Evolutionary conservation across 306 rosid genomes (phyloP).

Genomic region (Carpinus fangiana): DNA sequence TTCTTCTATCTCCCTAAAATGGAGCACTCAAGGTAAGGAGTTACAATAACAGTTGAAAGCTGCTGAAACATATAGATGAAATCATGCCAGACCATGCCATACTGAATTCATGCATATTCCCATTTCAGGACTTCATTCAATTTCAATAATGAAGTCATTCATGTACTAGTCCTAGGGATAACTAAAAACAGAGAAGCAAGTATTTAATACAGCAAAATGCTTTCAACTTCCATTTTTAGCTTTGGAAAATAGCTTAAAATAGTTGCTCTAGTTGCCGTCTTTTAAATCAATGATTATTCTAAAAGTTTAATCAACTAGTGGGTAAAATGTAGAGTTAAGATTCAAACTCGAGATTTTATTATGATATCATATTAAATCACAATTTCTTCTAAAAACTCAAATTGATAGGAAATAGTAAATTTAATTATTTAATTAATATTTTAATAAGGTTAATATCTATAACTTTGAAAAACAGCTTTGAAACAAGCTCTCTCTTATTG

Average conservation of each 20-base stretch:
- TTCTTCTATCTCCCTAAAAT: constrained; percentile 95
- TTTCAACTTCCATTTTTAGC: neutral
- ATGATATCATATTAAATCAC: too few relatives aligned
- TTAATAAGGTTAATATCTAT: too few relatives aligned
- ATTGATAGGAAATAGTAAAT: too few relatives aligned
- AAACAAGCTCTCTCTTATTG: constrained; percentile 11
- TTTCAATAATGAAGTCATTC: neutral
- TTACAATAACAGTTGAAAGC: neutral
- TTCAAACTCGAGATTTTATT: too few relatives aligned
- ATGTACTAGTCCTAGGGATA: neutral
- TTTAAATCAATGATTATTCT: too few relatives aligned
- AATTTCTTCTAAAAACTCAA: too few relatives aligned
- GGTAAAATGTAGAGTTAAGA: too few relatives aligned
- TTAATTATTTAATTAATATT: too few relatives aligned
- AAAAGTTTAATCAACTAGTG: too few relatives aligned
- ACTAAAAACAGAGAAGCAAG: neutral
- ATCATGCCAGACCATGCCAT: neutral
- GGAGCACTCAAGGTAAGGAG: constrained; percentile 79
- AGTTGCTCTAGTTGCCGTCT: too few relatives aligned
- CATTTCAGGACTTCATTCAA: neutral
- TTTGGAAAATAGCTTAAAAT: too few relatives aligned
- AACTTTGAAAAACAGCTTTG: too few relatives aligned
- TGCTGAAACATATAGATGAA: neutral
- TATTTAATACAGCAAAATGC: neutral
- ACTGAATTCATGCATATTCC: neutral